Base-by-base conservation (phyloP, 2,329 filamentous ascomycete species). In the Elsinoe perseae region DNA sequence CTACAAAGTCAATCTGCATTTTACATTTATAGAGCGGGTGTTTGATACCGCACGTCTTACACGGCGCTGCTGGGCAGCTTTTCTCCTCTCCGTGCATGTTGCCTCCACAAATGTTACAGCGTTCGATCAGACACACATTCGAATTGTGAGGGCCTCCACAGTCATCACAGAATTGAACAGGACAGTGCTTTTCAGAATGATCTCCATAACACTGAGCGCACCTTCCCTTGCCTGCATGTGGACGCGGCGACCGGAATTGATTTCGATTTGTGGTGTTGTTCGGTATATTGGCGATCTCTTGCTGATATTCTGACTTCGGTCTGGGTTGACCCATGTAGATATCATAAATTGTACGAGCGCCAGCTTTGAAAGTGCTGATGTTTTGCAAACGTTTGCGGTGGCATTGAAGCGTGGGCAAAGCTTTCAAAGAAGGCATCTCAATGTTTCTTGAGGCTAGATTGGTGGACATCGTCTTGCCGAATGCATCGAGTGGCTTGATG, bases 401-500 rank as follows among this genome's bases (percentile, higher is more conserved):
- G 52, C 85, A 82, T 3, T 71, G 70, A 0, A 89, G 75, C 9
- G 83, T 80, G 21, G 80, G 81, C 70, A 91, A 96, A 36, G 75
- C 77, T 21, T 85, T 78, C 43, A 98, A 71, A 0, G 91, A 95
- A 32, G 91, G 90, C 73, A 98, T 85, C 21, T 82, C 79, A 54
- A 98, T 95, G 4, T 85, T 84, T 16, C 93, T 80, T 2, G 86
- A 80, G 0, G 86, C 86, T 0, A 98, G 81, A 65, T 98, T 98
- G 1, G 86, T 82, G 0, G 92, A 82, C 93, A 98, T 98, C 61
- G 90, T 91, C 62, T 82, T 81, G 2, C 93, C 93, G 64, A 98
- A 98, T 3, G 90, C 74, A 67, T 96, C 91, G 60, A 87, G 74
- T 0, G 91, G 88, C 2, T 83, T 80, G 58, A 95, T 86, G 0